Base-by-base conservation (phyloP, 2,329 filamentous ascomycete species). In the Ceratocystis lukuohia region DNA sequence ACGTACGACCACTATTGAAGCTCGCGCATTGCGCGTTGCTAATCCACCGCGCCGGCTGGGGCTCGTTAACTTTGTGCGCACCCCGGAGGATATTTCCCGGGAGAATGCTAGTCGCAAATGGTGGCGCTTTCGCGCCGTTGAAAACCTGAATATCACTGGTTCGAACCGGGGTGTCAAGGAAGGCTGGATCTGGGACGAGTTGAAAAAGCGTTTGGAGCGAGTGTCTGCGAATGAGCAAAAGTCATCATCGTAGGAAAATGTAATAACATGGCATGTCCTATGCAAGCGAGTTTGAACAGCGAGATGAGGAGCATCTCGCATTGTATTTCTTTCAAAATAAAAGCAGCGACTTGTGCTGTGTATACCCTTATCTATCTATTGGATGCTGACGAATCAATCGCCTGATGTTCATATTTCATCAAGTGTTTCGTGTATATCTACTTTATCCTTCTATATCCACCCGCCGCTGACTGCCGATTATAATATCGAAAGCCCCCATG, bases 1-100 rank as follows among this genome's bases (percentile, higher is more conserved):
- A 37, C 78, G 82, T 50, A 78, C 78, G 71, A 79, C 78, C 69
- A 74, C 74, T 68, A 71, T 79, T 33, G 73, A 73, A 61, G 75
- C 76, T 22, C 76, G 75, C 22, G 75, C 77, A 53, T 71, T 79
- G 30, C 67, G 70, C 4, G 73, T 74, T 37, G 68, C 70, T 25
- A 30, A 61, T 12, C 67, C 67, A 44, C 69, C 69, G 12, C 69
- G 71, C n/a, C 74, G 76, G 56, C 69, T 76, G 41, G 76, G 77
- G 22, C 71, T 78, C 62, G 73, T 78, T 70, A 78, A 78, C 70
- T 77, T 75, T 64, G 70, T 73, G n/a, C 74, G 77, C 67, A 66
- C 64, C 15, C 64, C 48, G 6, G 61, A 57, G 17, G 73, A 76
- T 70, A 71, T 73, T 2, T 69, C 69, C 8, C 67, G 67, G 25